A percentile compares a stretch with the other conserved stretches of the same genome.
phyloP scores from a whole-genome alignment of 2,329 filamentous ascomycete species.

The Exophiala mesophila region DNA sequence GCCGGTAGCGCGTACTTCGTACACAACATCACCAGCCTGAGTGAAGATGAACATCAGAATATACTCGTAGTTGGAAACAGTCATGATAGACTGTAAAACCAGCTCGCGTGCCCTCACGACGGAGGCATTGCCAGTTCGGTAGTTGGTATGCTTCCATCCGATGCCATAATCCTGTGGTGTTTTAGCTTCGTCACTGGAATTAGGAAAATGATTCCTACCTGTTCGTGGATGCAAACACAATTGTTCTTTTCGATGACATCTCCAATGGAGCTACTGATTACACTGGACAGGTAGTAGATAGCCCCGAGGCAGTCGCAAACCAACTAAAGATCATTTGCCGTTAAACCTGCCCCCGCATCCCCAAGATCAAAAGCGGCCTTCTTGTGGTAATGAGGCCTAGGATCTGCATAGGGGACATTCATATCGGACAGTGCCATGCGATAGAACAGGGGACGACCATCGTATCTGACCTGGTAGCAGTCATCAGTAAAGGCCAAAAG shows the following conservation, averaged over 20 bases:
- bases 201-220: conserved; percentile 63
- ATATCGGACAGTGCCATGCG: conserved; percentile 65
- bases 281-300: no score
- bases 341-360: conserved; percentile 61
- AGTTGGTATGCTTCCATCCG: conserved; percentile 67
- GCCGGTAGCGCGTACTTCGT: conserved; percentile 64
- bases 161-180: conserved; percentile 67
- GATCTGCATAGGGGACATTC: conserved; percentile 64
- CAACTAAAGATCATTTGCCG: conserved; percentile 62
- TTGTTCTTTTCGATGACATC: conserved; percentile 50
- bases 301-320: conserved; percentile 65
- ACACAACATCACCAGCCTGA: conserved; percentile 61
- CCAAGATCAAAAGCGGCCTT: conserved; percentile 71
- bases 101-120: conserved; percentile 59
- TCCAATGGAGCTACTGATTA: conserved; percentile 62
- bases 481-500: conserved; percentile 64
- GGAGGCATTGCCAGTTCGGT: conserved; percentile 57
- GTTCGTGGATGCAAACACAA: conserved; percentile 49
- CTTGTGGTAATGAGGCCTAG: conserved; percentile 59
- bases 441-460: conserved; percentile 61
- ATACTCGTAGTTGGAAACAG: conserved; percentile 67
- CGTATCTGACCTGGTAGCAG: conserved; percentile 68
- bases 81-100: conserved; percentile 63
- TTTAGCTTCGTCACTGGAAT: no score
- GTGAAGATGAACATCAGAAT: conserved; percentile 64